Conservation (phyloP, 352 stramenopile species). For the Globisporangium splendens region DNA sequence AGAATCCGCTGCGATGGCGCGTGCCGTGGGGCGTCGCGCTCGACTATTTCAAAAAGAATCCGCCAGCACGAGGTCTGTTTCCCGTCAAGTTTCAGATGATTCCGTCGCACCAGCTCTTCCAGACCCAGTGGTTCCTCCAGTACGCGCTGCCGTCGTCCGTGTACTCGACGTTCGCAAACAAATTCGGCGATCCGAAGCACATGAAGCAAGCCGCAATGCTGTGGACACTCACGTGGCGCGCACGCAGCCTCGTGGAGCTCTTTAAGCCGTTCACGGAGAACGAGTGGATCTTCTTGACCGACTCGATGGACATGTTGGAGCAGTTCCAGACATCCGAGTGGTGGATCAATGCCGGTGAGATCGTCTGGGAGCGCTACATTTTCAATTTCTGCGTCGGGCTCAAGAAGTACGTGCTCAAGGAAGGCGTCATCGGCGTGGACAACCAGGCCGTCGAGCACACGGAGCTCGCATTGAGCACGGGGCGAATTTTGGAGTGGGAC, state of each 20-base stretch:
- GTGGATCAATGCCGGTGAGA: constrained; percentile 68
- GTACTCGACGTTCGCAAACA: constrained; percentile 74
- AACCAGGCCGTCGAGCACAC: constrained; percentile 79
- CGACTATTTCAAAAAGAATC: constrained; percentile 75
- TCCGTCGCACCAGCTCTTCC: constrained; percentile 72
- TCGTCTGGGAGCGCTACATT: constrained; percentile 84
- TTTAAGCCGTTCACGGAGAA: constrained; percentile 89
- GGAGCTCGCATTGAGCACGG: constrained; percentile 72
- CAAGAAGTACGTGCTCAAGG: constrained; percentile 79
- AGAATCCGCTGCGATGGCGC: constrained; percentile 81
- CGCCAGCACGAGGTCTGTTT: constrained; percentile 44
- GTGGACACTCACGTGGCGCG: constrained; percentile 74
- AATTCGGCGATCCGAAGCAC: constrained; percentile 52
- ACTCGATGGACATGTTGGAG: constrained; percentile 36
- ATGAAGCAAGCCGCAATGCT: constrained; percentile 65
- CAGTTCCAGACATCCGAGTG: constrained; percentile 32
- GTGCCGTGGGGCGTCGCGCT: constrained; percentile 55
- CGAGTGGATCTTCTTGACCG: constrained; percentile 75
- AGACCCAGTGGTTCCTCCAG: constrained; percentile 78
- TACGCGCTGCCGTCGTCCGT: constrained; percentile 80
- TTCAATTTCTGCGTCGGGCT: constrained; percentile 83
- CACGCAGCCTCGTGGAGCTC: constrained; percentile 67
- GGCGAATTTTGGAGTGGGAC: constrained; percentile 84
- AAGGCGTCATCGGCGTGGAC: constrained; percentile 82
- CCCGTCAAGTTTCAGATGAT: constrained; percentile 77